A percentile compares a stretch with the other conserved stretches of the same genome.
Conservation (phyloP, 192 early-diverging fungal genomes). For the Spinellus fusiger region DNA sequence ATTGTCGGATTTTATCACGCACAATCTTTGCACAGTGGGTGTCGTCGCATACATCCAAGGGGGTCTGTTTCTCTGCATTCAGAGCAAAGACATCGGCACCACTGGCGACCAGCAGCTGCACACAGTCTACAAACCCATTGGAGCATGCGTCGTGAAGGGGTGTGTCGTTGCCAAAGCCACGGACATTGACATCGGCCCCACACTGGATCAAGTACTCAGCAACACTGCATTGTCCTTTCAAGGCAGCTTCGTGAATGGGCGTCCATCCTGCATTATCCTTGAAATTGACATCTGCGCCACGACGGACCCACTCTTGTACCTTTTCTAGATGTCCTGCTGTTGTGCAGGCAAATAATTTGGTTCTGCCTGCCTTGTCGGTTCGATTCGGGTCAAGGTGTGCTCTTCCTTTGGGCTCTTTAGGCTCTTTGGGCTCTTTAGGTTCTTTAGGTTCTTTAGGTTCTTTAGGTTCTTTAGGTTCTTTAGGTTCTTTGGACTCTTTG, state of each 20-base stretch:
- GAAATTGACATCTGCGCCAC: constrained; percentile 57
- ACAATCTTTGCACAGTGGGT: constrained; percentile 36
- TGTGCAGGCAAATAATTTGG: constrained; percentile 44
- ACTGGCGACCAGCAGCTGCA: constrained; percentile 38
- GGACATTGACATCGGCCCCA: constrained; percentile 51
- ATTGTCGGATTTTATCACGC: constrained; percentile 23
- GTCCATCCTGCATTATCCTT: constrained; percentile 64
- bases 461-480: too few species aligned
- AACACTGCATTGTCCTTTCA: constrained; percentile 42
- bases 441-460: too few species aligned
- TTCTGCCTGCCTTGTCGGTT: constrained; percentile 43
- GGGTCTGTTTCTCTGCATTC: constrained; percentile 36
- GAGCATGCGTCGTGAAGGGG: constrained; percentile 59
- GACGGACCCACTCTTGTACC: constrained; percentile 44
- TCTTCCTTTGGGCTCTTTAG: constrained; percentile 6
- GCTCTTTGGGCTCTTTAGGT: too few species aligned
- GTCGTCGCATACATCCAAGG: constrained; percentile 43
- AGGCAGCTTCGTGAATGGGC: constrained; percentile 52
- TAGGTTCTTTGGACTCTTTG: too few species aligned
- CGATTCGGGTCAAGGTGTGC: constrained; percentile 24
- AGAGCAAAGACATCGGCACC: constrained; percentile 55
- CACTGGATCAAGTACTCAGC: constrained; percentile 46
- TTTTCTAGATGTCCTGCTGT: constrained; percentile 55
- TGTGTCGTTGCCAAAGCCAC: constrained; percentile 61
- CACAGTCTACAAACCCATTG: constrained; percentile 40